Conservation (phyloP, 1,284 basidiomycete species). For the Malassezia vespertilionis region DNA sequence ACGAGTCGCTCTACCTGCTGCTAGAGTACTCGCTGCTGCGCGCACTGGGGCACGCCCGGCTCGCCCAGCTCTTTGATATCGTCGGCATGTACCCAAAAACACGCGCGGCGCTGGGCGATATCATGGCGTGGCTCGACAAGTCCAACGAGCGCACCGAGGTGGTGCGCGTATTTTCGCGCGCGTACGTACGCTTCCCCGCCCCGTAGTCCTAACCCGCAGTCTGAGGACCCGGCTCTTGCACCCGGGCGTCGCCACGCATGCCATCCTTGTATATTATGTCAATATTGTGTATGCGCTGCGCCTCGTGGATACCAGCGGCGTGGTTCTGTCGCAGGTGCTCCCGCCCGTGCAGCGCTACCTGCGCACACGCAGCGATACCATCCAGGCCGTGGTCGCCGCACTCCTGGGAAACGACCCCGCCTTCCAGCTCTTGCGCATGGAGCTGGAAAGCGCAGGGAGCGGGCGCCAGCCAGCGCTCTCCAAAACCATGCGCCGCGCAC, state of each 20-base stretch:
- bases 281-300: slow-evolving; percentile 82
- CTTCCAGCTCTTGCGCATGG: slow-evolving; percentile 35
- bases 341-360: slow-evolving; percentile 36
- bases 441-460: slow-evolving; percentile 23
- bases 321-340: slow-evolving; percentile 55
- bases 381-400: slow-evolving; percentile 36
- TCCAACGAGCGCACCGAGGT: slow-evolving; percentile 51
- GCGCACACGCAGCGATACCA: slow-evolving; percentile 35
- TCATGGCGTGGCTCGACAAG: slow-evolving; percentile 55
- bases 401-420: slow-evolving; percentile 39
- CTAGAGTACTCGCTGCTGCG: slow-evolving; percentile 29
- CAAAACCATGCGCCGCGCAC: background rate
- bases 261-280: slow-evolving; percentile 86
- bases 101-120: slow-evolving; percentile 69
- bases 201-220: no score
- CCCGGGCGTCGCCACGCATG: slow-evolving; percentile 86
- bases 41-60: slow-evolving; percentile 24
- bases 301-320: slow-evolving; percentile 79
- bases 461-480: slow-evolving; percentile 12
- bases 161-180: slow-evolving; percentile 54
- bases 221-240: slow-evolving; percentile 63
- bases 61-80: slow-evolving; percentile 73
- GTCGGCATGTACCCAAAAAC: slow-evolving; percentile 89
- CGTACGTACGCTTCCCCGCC: slow-evolving; percentile 4
- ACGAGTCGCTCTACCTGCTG: slow-evolving; percentile 11